phyloP scores from a whole-genome alignment of 164 flowering plant genomes.

The Liquidambar formosana region DNA sequence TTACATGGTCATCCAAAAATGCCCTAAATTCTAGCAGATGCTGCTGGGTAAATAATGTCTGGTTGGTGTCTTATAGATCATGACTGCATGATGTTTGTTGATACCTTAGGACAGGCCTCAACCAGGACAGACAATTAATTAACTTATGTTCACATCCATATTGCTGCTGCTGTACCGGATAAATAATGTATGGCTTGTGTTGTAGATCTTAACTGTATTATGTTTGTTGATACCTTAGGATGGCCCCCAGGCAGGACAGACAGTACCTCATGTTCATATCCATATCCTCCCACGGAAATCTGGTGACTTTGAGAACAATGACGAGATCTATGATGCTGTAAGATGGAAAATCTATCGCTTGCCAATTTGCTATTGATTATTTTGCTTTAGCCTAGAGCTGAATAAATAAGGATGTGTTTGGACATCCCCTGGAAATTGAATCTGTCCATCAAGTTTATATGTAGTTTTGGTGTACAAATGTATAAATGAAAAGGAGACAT shows the following conservation, averaged over 20 bases:
- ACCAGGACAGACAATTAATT: no score
- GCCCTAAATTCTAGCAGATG: no score
- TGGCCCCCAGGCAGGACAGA: slow-evolving; percentile 94
- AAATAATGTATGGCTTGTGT: background rate
- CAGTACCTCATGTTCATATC: slow-evolving; percentile 91
- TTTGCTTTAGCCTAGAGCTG: background rate
- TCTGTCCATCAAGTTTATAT: background rate
- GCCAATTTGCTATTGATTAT: background rate
- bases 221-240: slow-evolving; percentile 48
- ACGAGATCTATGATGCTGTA: slow-evolving; percentile 92
- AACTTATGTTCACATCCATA: no score
- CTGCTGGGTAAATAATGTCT: no score
- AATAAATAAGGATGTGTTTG: background rate
- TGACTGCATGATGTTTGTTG: no score
- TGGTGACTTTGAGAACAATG: slow-evolving; percentile 86
- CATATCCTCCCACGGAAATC: slow-evolving; percentile 75
- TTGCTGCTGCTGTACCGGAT: background rate
- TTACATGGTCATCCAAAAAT: no score
- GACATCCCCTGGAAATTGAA: background rate
- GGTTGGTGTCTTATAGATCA: no score
- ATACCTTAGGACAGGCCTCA: no score
- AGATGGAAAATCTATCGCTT: slow-evolving; percentile 18
- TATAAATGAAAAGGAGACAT: no score
- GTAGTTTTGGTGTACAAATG: no score
- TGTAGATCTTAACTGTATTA: background rate